Evolutionary conservation across 129 eudicot species (phyloP).

Genomic region (carrot (Daucus carota)): DH1_v3.0 NC_030386.2:31431501-31432000

Average conservation of each 20-base stretch:
- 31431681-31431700: not conserved
- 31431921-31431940: conserved; percentile 8
- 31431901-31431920: not conserved
- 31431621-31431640: not conserved
- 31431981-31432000: conserved; percentile 99
- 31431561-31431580: not conserved
- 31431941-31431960: conserved; percentile 48
- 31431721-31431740: not conserved
- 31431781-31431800: not conserved
- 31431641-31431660: not conserved
- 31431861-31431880: not conserved
- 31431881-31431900: not conserved
- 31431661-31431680: not conserved
- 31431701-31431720: not conserved
- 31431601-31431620: not conserved
- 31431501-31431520: not conserved
- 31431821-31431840: conserved; percentile 4
- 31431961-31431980: conserved; percentile 98
- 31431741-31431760: not conserved
- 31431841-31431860: conserved; percentile 2
- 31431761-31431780: not conserved
- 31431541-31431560: not conserved
- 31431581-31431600: not conserved
- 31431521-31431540: not conserved
- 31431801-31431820: not conserved